Percentiles rank a stretch among this genome's conserved stretches.
phyloP scores from a whole-genome alignment of 768 basidiomycete genomes.

The Tremella mesenterica region DNA sequence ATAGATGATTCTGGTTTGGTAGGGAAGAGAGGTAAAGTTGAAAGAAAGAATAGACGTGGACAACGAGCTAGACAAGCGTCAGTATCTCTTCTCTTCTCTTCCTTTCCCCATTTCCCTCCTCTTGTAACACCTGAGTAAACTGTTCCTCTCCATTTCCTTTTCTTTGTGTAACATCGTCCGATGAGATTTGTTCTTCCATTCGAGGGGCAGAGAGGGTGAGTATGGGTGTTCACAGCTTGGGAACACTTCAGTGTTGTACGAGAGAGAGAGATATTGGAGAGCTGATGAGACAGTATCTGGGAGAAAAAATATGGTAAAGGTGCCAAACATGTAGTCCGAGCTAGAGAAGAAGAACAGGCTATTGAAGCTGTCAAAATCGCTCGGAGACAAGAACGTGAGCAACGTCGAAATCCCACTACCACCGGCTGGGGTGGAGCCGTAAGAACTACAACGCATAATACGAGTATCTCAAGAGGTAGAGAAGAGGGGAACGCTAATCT shows the following conservation, averaged over 20 bases:
- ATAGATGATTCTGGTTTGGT: conserved; percentile 54
- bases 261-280: not conserved
- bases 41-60: conserved; percentile 80
- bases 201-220: too few species aligned
- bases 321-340: conserved; percentile 81
- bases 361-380: conserved; percentile 5
- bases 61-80: conserved; percentile 90
- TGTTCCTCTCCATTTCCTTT: too few species aligned
- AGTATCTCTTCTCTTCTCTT: conserved; percentile 46
- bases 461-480: too few species aligned
- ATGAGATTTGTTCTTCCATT: too few species aligned
- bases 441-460: too few species aligned
- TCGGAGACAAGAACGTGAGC: not conserved
- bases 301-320: conserved; percentile 88
- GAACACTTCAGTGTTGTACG: not conserved
- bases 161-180: too few species aligned
- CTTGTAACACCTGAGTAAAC: too few species aligned
- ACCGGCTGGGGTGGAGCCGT: conserved; percentile 3
- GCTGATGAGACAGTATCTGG: conserved; percentile 64
- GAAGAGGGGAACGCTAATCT: not conserved
- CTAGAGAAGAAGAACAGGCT: conserved; percentile 37
- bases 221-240: too few species aligned
- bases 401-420: not conserved
- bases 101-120: not conserved
- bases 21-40: conserved; percentile 35